Evolutionary conservation across 768 basidiomycete species (phyloP).

Genomic region (Psilocybe cyanescens): DNA sequence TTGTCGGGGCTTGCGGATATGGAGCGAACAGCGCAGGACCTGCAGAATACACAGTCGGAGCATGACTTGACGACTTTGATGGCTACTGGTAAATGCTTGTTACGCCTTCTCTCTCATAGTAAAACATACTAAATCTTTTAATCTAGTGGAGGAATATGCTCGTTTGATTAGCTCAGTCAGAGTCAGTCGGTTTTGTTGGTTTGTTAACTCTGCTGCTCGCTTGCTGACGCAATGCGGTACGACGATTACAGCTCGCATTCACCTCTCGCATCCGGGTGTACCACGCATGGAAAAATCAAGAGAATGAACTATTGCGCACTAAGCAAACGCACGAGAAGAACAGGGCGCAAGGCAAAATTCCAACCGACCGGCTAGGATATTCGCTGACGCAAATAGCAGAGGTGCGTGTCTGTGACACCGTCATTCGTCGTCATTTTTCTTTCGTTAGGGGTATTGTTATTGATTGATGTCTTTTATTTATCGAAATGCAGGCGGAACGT

Average conservation of each 20-base stretch:
- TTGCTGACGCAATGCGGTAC: neutral
- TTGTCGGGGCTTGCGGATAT: constrained; percentile 76
- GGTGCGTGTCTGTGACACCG: constrained; percentile 41
- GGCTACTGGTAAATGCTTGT: constrained; percentile 58
- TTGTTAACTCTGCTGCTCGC: neutral
- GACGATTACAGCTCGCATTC: constrained; percentile 73
- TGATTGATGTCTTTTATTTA: constrained; percentile 1
- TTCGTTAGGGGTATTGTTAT: neutral
- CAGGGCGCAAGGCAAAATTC: constrained; percentile 73
- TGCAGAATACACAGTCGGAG: constrained; percentile 75
- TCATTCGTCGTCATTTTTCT: neutral
- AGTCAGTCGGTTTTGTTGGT: constrained; percentile 44
- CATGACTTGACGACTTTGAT: constrained; percentile 83
- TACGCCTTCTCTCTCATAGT: neutral
- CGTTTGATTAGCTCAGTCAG: constrained; percentile 86
- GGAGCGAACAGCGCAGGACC: constrained; percentile 72
- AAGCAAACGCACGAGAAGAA: constrained; percentile 83
- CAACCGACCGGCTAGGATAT: constrained; percentile 69
- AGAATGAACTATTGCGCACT: constrained; percentile 72
- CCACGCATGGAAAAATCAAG: constrained; percentile 79
- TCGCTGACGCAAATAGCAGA: constrained; percentile 85
- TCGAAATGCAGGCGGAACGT: constrained; percentile 70
- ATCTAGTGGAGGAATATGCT: constrained; percentile 86
- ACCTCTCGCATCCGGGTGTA: constrained; percentile 84
- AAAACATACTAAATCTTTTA: neutral